These are phyloP conservation scores for Leccinum boreale DNA, from an alignment of 768 basidiomycete species.

Conservation along the genomic window DNA sequence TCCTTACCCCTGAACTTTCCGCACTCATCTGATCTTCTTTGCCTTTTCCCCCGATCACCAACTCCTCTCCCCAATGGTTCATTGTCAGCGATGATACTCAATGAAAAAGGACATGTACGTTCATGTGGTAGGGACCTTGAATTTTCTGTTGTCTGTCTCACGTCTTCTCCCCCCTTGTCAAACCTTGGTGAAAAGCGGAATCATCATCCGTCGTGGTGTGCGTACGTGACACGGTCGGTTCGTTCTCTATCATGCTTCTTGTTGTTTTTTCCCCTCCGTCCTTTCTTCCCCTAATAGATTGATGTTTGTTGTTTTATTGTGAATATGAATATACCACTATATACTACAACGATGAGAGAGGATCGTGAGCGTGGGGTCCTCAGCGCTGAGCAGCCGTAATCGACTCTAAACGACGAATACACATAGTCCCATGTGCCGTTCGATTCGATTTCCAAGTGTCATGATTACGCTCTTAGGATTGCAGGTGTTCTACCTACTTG, in stretches of 20 bases:
- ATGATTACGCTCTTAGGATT: too few relatives aligned
- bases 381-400: too few relatives aligned
- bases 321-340: slow-evolving; percentile 21
- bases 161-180: slow-evolving; percentile 13
- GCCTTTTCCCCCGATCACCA: slow-evolving; percentile 11
- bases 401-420: too few relatives aligned
- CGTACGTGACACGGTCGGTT: slow-evolving; percentile 35
- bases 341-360: neutral
- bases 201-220: slow-evolving; percentile 2
- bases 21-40: slow-evolving; percentile 28
- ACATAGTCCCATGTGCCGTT: too few relatives aligned
- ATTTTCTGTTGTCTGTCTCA: slow-evolving; percentile 20
- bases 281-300: neutral
- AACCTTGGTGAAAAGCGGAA: slow-evolving; percentile 19
- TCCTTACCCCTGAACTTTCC: slow-evolving; percentile 18
- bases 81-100: slow-evolving; percentile 6
- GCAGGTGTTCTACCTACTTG: too few relatives aligned
- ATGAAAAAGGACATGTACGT: slow-evolving; percentile 13
- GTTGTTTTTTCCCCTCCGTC: neutral
- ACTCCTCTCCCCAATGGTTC: slow-evolving; percentile 8
- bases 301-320: slow-evolving; percentile 3
- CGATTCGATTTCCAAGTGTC: too few relatives aligned
- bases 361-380: neutral
- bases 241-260: slow-evolving; percentile 9
- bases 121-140: slow-evolving; percentile 28